A percentile compares a stretch with the other conserved stretches of the same genome.
phyloP scores from a whole-genome alignment of 2,329 filamentous ascomycete species.

The Hymenoscyphus repandus region DNA sequence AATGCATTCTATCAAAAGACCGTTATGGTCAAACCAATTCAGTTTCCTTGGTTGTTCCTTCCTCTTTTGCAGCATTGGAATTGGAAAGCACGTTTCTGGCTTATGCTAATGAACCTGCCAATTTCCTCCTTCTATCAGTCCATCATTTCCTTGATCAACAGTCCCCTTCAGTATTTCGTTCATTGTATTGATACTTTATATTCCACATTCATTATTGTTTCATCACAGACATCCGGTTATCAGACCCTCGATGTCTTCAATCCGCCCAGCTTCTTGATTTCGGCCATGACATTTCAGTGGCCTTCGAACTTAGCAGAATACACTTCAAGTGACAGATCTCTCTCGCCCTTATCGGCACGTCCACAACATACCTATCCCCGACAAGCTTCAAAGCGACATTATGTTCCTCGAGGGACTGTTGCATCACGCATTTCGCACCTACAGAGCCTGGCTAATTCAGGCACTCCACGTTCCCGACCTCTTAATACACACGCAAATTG shows the following conservation, averaged over 20 bases:
- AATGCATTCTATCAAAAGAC: slow-evolving; percentile 22
- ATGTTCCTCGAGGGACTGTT: slow-evolving; percentile 32
- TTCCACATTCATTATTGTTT: slow-evolving; percentile 7
- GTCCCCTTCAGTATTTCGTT: not conserved
- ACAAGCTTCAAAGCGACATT: slow-evolving; percentile 6
- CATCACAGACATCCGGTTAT: not conserved
- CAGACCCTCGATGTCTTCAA: slow-evolving; percentile 6
- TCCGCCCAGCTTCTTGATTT: not conserved
- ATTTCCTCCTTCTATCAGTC: not conserved
- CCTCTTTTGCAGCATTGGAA: not conserved
- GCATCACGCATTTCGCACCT: slow-evolving; percentile 32
- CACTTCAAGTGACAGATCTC: slow-evolving; percentile 5
- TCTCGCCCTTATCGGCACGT: slow-evolving; percentile 4
- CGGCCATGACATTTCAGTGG: slow-evolving; percentile 23
- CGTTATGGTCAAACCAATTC: not conserved
- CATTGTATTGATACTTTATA: slow-evolving; percentile 1
- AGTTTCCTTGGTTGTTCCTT: slow-evolving; percentile 10
- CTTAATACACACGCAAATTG: slow-evolving; percentile 27
- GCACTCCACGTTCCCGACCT: slow-evolving; percentile 11
- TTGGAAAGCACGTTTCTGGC: not conserved
- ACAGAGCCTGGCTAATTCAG: slow-evolving; percentile 24
- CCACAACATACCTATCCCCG: slow-evolving; percentile 4
- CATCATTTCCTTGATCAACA: not conserved
- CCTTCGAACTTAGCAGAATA: slow-evolving; percentile 8
- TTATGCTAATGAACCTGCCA: not conserved